phyloP scores from a whole-genome alignment of 2,329 filamentous ascomycete genomes.

The Cryphonectria radicalis region DNA sequence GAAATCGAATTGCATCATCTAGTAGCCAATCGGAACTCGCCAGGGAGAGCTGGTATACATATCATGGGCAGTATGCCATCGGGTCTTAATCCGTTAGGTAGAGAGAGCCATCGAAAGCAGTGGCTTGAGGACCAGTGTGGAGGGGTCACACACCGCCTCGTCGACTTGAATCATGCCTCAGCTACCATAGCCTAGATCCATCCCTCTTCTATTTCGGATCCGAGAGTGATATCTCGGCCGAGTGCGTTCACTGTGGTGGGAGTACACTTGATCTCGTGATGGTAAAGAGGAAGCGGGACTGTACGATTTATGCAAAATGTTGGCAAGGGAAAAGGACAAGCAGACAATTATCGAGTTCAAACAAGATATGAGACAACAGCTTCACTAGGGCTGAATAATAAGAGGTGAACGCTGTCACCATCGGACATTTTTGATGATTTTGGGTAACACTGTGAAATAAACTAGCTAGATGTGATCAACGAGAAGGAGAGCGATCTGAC shows the following conservation, averaged over 20 bases:
- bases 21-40: neutral
- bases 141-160: neutral
- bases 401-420: too few relatives aligned
- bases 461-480: too few relatives aligned
- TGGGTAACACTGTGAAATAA: too few relatives aligned
- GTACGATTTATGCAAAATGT: neutral
- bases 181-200: neutral
- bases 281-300: too few relatives aligned
- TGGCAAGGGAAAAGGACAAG: neutral
- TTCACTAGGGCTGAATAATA: too few relatives aligned
- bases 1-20: neutral
- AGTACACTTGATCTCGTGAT: too few relatives aligned
- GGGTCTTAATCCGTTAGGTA: neutral
- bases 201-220: neutral
- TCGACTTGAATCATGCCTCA: neutral
- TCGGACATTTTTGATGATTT: too few relatives aligned
- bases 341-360: too few relatives aligned
- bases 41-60: neutral
- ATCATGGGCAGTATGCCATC: neutral
- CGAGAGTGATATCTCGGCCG: neutral
- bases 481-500: too few relatives aligned
- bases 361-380: too few relatives aligned
- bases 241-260: neutral
- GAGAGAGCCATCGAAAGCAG: neutral
- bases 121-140: neutral